phyloP scores from a whole-genome alignment of 2,329 filamentous ascomycete genomes.

The Sarocladiaceae sp. region DNA sequence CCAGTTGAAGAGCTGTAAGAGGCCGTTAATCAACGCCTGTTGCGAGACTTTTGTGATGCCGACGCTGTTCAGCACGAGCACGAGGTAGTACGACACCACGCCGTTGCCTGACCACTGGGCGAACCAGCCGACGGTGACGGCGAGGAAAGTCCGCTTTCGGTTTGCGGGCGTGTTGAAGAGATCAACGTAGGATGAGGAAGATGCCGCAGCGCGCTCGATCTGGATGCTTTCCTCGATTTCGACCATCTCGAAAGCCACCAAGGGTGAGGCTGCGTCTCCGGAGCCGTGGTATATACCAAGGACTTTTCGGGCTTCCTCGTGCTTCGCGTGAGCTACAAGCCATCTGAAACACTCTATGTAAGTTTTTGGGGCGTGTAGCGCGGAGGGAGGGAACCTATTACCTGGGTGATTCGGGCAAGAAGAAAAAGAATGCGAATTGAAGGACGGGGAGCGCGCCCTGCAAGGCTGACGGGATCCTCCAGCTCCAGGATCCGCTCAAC shows the following conservation, averaged over 20 bases:
- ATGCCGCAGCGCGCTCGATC: conserved; percentile 23
- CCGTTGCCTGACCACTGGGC: conserved; percentile 4
- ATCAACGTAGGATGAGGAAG: conserved; percentile 19
- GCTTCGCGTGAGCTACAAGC: conserved; percentile 25
- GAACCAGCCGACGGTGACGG: conserved; percentile 13
- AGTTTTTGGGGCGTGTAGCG: too few relatives aligned
- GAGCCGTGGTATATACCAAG: conserved; percentile 35
- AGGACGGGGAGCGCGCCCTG: conserved; percentile 7
- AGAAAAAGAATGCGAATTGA: conserved; percentile 19
- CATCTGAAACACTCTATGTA: too few relatives aligned
- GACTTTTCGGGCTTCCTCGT: conserved; percentile 29
- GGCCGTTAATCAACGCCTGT: conserved; percentile 32
- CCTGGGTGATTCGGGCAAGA: conserved; percentile 27
- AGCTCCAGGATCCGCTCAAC: conserved; percentile 7
- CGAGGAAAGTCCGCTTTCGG: conserved; percentile 18
- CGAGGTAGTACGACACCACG: conserved; percentile 1
- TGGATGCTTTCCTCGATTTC: conserved; percentile 32
- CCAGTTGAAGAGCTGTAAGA: conserved; percentile 35
- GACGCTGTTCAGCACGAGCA: conserved; percentile 21
- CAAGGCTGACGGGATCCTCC: conserved; percentile 11
- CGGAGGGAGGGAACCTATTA: conserved; percentile 11
- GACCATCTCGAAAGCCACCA: conserved; percentile 34
- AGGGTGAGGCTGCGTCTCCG: conserved; percentile 30
- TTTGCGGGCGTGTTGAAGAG: conserved; percentile 17
- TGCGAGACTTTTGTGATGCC: conserved; percentile 29